Base-by-base conservation (phyloP, 2,329 filamentous ascomycete genomes). In the Fusarium sororula region DNA sequence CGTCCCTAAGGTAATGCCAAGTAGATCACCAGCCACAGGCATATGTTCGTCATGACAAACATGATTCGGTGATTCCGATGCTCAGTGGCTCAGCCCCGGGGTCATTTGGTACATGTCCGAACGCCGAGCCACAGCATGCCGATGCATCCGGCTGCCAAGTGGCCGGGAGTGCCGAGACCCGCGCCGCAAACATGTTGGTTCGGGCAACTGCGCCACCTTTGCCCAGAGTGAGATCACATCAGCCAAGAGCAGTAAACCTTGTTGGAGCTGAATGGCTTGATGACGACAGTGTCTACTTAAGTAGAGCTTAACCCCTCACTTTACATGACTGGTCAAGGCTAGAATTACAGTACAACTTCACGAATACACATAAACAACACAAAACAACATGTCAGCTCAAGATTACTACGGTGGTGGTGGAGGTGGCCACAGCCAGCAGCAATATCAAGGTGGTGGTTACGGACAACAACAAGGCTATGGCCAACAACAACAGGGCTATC, bases 111-210 rank as follows among this genome's bases (percentile, higher is more conserved):
- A 5, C 53, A 28, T 48, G 51, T 44, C 63, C 59, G 35, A 68
- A 47, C 18, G 45, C 63, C 58, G 55, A 71, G 68, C 62, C 63
- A 71, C 68, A 72, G n/a, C 17, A 37, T 70, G 69, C 72, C 72
- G 72, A 73, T 66, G 58, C 65, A 73, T 73, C 72, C 72, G 72
- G 58, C 41, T 44, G 72, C 72, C 72, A 75, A 75, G 69, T 75
- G n/a, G 9, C 17, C 63, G 45, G 47, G 24, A 68, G 38, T 62
- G 63, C 72, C 68, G 72, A 75, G 48, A 53, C 28, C 68, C 69
- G 57, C 56, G 55, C 44, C 28, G 66, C 55, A 44, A 59, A 50
- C 39, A 47, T 28, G n/a, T 39, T 42, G 53, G 26, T 35, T 35
- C 14, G 17, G 37, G 48, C n/a, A 48, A 56, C 60, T 75, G 72